Evolutionary conservation across 345 rosid genomes (phyloP).

Genomic region (Citrus mangshanensis): DNA sequence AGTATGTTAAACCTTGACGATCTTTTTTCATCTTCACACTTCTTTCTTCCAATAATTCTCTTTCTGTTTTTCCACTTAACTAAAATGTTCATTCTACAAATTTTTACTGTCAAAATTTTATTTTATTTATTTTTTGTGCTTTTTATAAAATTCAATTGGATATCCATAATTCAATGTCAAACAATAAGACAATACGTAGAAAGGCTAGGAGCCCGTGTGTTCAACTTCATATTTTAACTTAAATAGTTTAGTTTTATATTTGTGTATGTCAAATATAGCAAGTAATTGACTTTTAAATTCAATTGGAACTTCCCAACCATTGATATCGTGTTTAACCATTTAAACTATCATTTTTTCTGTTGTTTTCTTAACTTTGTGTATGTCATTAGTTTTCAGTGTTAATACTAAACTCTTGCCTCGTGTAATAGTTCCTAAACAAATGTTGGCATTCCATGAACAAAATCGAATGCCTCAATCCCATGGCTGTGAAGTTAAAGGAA

Average conservation of each 20-base stretch:
- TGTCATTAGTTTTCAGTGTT: neutral
- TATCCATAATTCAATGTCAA: neutral
- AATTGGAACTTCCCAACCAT: neutral
- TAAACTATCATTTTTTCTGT: neutral
- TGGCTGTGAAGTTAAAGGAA: slow-evolving; percentile 35
- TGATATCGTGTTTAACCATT: neutral
- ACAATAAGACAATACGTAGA: neutral
- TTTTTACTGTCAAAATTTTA: neutral
- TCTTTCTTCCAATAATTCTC: neutral
- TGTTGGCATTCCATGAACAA: slow-evolving; percentile 46
- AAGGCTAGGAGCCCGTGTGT: neutral
- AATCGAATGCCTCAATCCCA: slow-evolving; percentile 39
- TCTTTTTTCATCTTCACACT: neutral
- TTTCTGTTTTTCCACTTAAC: neutral
- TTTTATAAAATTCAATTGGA: neutral
- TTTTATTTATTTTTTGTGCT: neutral
- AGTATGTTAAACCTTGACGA: slow-evolving; percentile 33
- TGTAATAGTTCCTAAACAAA: slow-evolving; percentile 50
- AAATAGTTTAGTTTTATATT: neutral
- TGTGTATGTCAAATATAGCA: neutral
- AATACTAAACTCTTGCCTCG: neutral
- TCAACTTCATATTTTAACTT: neutral
- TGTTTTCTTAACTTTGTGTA: neutral
- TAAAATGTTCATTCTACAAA: neutral
- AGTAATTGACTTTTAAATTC: neutral